These are phyloP conservation scores for Colletotrichum noveboracense DNA, from an alignment of 2,329 filamentous ascomycete species.

Conservation along the genomic window DNA sequence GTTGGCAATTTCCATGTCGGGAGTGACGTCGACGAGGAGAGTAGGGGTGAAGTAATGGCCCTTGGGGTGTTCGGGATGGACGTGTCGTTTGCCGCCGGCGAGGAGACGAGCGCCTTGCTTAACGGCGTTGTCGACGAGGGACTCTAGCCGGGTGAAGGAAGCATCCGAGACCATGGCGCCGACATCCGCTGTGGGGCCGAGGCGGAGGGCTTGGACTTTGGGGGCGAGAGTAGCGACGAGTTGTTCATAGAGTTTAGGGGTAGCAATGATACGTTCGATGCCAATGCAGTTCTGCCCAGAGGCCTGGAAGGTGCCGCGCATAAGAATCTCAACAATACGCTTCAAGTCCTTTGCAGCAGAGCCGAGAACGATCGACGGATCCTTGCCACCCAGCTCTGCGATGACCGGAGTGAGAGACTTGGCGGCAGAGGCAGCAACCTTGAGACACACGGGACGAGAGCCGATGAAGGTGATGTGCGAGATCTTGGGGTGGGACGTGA, in stretches of 20 bases:
- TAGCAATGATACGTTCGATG: slow-evolving; percentile 88
- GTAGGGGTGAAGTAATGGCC: slow-evolving; percentile 96
- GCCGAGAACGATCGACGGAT: slow-evolving; percentile 88
- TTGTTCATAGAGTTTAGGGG: slow-evolving; percentile 75
- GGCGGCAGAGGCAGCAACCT: slow-evolving; percentile 86
- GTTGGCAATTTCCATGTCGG: slow-evolving; percentile 84
- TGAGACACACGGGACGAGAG: slow-evolving; percentile 82
- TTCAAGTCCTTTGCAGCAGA: slow-evolving; percentile 70
- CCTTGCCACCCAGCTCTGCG: slow-evolving; percentile 93
- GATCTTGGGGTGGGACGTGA: slow-evolving; percentile 86
- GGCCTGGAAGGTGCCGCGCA: slow-evolving; percentile 93
- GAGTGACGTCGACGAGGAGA: slow-evolving; percentile 86
- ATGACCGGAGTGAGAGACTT: slow-evolving; percentile 86
- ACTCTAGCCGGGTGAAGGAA: slow-evolving; percentile 77
- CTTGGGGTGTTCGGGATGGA: slow-evolving; percentile 73
- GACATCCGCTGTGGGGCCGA: slow-evolving; percentile 81
- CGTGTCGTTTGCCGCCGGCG: slow-evolving; percentile 74
- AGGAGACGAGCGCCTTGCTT: slow-evolving; percentile 79
- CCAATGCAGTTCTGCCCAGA: slow-evolving; percentile 98
- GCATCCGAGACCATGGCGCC: slow-evolving; percentile 88
- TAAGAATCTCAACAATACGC: slow-evolving; percentile 80
- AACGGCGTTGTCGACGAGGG: slow-evolving; percentile 79
- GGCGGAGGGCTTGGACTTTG: slow-evolving; percentile 74
- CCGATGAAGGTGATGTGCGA: slow-evolving; percentile 96
- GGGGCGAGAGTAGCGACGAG: slow-evolving; percentile 75